Percentiles rank a stretch among this genome's conserved stretches.
phyloP scores from a whole-genome alignment of 2,329 filamentous ascomycete species.

The Colletotrichum endophyticum region DNA sequence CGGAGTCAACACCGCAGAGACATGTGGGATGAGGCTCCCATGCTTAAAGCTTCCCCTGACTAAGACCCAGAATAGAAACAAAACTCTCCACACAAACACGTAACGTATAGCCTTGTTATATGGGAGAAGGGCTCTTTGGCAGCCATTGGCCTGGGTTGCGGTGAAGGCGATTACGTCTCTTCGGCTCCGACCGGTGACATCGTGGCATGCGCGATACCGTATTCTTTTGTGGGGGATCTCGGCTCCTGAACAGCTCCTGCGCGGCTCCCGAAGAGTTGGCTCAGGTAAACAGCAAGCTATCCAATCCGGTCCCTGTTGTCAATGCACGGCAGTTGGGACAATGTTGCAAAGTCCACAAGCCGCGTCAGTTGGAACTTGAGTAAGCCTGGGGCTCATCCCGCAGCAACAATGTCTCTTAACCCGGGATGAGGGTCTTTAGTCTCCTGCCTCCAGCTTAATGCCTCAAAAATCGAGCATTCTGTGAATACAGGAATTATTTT shows the following conservation, averaged over 20 bases:
- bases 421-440: not conserved
- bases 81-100: not conserved
- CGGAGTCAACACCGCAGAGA: not conserved
- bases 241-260: not conserved
- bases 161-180: not conserved
- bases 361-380: not conserved
- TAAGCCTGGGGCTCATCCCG: not conserved
- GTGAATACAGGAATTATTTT: not conserved
- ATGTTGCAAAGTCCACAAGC: not conserved
- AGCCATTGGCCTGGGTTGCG: not conserved
- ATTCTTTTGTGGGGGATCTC: not conserved
- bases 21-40: not conserved
- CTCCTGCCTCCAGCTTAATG: not conserved
- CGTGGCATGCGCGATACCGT: not conserved
- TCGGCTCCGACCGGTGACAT: not conserved
- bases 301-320: not conserved
- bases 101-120: not conserved
- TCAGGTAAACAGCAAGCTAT: not conserved
- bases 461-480: not conserved
- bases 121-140: not conserved
- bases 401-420: not conserved
- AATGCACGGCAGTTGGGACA: not conserved
- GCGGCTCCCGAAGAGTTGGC: not conserved
- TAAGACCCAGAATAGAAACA: not conserved
- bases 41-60: not conserved